Base-by-base conservation (phyloP, 2,329 filamentous ascomycete species). In the Penicillium concentricum region DNA sequence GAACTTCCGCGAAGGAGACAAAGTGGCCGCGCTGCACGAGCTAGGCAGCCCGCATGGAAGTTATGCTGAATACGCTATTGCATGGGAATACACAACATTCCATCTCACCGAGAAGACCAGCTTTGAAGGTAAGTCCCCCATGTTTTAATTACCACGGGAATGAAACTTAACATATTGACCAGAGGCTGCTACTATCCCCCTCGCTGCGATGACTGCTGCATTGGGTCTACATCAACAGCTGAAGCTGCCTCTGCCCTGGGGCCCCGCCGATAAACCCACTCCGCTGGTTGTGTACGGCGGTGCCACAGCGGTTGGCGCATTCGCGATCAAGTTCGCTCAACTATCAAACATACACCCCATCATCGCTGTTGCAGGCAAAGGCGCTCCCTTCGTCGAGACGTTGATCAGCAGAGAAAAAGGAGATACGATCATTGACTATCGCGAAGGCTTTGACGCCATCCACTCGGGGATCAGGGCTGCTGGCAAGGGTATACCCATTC, bases 401-500 rank as follows among this genome's bases (percentile, higher is more conserved):
- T 71, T 86, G 32, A 78, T 87, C 53, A 80, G 85, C 64, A 68
- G 69, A 10, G 70, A 67, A 50, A 82, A 82, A 64, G 84, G 84
- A 38, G 85, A 87, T 64, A 72, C 75, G 0, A 72, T 87, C 22
- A 68, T 88, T 56, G 85, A 88, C 72, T 87, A 88, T 69, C 82
- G 85, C 26, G 67, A 75, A 0, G 85, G 84, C 10, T 77, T 82
- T 52, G 81, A 82, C 0, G 76, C 78, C 2, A 75, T 86, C 6
- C 73, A 85, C 15, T 78, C 77, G 2, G 72, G 80, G 15, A 70
- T 77, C 42, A 71, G 71, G 9, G 62, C 64, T 0, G 64, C 62
- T 1, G 58, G 64, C 6, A 76, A 76, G 2, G 63, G 73, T 13
- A 77, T 78, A 58, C 62, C 60, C 1, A 56, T 84, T 16, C 61